phyloP scores from a whole-genome alignment of 768 basidiomycete genomes.

The Dacryopinax primogenitus region DNA sequence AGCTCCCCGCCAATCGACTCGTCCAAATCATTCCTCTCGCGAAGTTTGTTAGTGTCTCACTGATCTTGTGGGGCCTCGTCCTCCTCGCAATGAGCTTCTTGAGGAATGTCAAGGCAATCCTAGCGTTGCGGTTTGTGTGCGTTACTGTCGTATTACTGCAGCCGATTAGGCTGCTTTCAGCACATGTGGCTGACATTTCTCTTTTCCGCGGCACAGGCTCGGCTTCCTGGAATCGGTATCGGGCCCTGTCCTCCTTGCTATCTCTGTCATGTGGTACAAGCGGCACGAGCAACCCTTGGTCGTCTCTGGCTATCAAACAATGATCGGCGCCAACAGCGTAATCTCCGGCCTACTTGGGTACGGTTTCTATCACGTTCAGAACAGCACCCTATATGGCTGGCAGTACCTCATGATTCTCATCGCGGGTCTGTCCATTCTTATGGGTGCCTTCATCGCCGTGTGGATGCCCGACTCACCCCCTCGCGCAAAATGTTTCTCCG shows the following conservation, averaged over 20 bases:
- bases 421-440: slow-evolving; percentile 33
- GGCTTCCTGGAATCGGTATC: slow-evolving; percentile 38
- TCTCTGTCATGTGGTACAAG: slow-evolving; percentile 44
- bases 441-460: slow-evolving; percentile 38
- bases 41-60: slow-evolving; percentile 35
- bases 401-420: slow-evolving; percentile 34
- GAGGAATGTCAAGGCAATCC: slow-evolving; percentile 17
- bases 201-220: slow-evolving; percentile 19
- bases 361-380: slow-evolving; percentile 36
- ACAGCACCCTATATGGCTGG: slow-evolving; percentile 37
- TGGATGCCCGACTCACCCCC: slow-evolving; percentile 42
- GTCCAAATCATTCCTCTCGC: slow-evolving; percentile 40
- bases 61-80: background rate
- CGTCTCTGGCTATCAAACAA: slow-evolving; percentile 35
- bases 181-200: too few relatives aligned
- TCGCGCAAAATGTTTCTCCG: slow-evolving; percentile 37
- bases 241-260: slow-evolving; percentile 37
- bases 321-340: slow-evolving; percentile 39
- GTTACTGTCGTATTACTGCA: background rate
- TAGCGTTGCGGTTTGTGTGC: background rate
- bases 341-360: slow-evolving; percentile 41
- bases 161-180: too few relatives aligned
- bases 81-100: slow-evolving; percentile 8
- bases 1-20: slow-evolving; percentile 38
- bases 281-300: slow-evolving; percentile 39